Evolutionary conservation across 148 eudicot species (phyloP), one percentile per base, ranked within the genome.

Genomic region (Euryodendron excelsum): DNA sequence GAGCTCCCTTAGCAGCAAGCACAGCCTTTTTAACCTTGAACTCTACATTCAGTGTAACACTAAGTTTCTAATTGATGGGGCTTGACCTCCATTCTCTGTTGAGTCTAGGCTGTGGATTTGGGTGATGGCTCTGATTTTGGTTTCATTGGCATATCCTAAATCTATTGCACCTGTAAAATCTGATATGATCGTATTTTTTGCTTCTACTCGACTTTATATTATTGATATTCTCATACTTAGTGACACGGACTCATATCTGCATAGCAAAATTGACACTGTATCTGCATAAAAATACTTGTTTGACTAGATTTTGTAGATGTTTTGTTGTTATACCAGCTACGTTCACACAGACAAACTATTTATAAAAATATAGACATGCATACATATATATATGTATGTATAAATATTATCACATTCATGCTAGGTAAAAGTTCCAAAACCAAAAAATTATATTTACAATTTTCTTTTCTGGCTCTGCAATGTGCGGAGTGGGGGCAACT

Each of bases 1-100:
- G 60, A 37, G 68, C 61, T 77, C 9, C 36, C 74, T 47, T 33
- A 44, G 39, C 60, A 64, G 61, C 72, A 47, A 45, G 31, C 33
- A 47, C 59, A 4, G 12, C 27, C 4, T 47, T 15, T 69, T 23
- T 41, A 34, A 67, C 65, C 23, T 7, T 33, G 25, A 39, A 31
- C 44, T 28, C 28, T 6, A 28, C 27, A 58, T 79, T 58, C 14
- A 30, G 4, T 65, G 4, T 50, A 31, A n/a, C 34, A 23, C 21
- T 10, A 1, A 47, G 7, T 12, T 66, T 65, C 34, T 4, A 25
- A 74, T 37, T 37, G 25, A 59, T 73, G 76, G 58, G 33, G 25
- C 41, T 31, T n/a, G 31, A 62, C 58, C 78, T 62, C 45, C 4
- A 33, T 64, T 37, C 15, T 28, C n/a, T 27, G 9, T 48, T 5